Percentiles rank a stretch among this genome's conserved stretches.
phyloP scores from a whole-genome alignment of 2,329 filamentous ascomycete species.

The Alternaria novae-zelandiae region DNA sequence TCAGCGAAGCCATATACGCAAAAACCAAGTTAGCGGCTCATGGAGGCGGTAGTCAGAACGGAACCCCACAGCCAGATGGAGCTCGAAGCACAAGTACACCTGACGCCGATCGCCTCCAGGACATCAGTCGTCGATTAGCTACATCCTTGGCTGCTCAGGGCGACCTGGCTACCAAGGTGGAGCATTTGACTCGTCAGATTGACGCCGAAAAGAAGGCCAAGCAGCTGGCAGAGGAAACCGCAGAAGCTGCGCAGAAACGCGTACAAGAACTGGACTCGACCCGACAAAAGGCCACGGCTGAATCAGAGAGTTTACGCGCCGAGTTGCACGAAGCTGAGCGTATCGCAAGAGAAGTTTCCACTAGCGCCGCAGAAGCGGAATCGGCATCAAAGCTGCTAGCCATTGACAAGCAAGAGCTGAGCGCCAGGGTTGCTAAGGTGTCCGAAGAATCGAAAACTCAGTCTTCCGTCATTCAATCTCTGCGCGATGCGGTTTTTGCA shows the following conservation, averaged over 20 bases:
- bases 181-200: constrained; percentile 72
- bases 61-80: constrained; percentile 61
- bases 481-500: constrained; percentile 78
- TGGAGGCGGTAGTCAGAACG: constrained; percentile 67
- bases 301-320: constrained; percentile 83
- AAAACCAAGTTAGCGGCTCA: constrained; percentile 91
- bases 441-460: constrained; percentile 73
- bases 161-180: constrained; percentile 79
- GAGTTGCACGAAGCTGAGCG: constrained; percentile 83
- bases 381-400: constrained; percentile 76
- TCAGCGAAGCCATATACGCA: constrained; percentile 92
- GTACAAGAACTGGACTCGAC: constrained; percentile 84
- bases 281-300: constrained; percentile 81
- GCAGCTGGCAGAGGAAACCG: constrained; percentile 86
- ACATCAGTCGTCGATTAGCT: constrained; percentile 84
- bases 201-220: constrained; percentile 81
- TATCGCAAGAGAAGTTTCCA: constrained; percentile 78
- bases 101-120: constrained; percentile 71
- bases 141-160: constrained; percentile 77
- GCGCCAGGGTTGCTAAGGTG: constrained; percentile 70
- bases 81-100: constrained; percentile 65
- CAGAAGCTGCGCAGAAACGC: constrained; percentile 80
- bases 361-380: constrained; percentile 77
- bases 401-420: constrained; percentile 84
- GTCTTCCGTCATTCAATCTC: constrained; percentile 71